Percentiles rank a stretch among this genome's conserved stretches.
Evolutionary conservation across 768 basidiomycete genomes (phyloP).

Genomic region (Tephrocybe sp.): DNA sequence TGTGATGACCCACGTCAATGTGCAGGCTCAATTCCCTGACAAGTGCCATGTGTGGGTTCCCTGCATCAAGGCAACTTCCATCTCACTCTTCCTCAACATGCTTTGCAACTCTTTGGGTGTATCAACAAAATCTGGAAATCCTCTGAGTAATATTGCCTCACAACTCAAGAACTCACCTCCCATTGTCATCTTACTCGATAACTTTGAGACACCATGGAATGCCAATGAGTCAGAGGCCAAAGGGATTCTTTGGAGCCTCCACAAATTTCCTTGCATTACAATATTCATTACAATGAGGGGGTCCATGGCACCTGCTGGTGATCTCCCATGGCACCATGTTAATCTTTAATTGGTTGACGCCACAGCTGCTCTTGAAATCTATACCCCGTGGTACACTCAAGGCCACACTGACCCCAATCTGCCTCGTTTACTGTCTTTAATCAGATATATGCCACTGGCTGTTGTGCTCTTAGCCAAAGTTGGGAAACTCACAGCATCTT

Average conservation of each 20-base stretch:
- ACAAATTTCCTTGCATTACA: conserved; percentile 20
- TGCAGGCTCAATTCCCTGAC: conserved; percentile 22
- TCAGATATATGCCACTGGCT: conserved; percentile 32
- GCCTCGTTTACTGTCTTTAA: conserved; percentile 17
- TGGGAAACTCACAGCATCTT: neutral
- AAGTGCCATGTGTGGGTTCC: conserved; percentile 29
- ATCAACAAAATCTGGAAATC: conserved; percentile 19
- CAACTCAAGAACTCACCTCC: conserved; percentile 23
- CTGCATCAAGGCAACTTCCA: conserved; percentile 30
- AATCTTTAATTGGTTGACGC: conserved; percentile 16
- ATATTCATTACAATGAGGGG: conserved; percentile 35
- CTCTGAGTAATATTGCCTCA: conserved; percentile 17
- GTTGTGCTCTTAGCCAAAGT: conserved; percentile 32
- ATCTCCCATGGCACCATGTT: conserved; percentile 25
- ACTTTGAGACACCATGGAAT: no score
- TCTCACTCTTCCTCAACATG: conserved; percentile 22
- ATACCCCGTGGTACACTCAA: conserved; percentile 17
- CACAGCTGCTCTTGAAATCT: conserved; percentile 21
- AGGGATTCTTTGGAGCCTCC: conserved; percentile 17
- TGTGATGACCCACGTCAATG: conserved; percentile 23
- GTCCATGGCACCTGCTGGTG: conserved; percentile 23
- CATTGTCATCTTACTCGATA: conserved; percentile 35
- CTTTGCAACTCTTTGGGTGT: conserved; percentile 21
- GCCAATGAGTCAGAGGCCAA: conserved; percentile 20
- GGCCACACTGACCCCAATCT: conserved; percentile 22